Evolutionary conservation across 2,329 filamentous ascomycete species (phyloP), one percentile per base, ranked within the genome.

Genomic region (Exophiala phaeomuriformis): DNA sequence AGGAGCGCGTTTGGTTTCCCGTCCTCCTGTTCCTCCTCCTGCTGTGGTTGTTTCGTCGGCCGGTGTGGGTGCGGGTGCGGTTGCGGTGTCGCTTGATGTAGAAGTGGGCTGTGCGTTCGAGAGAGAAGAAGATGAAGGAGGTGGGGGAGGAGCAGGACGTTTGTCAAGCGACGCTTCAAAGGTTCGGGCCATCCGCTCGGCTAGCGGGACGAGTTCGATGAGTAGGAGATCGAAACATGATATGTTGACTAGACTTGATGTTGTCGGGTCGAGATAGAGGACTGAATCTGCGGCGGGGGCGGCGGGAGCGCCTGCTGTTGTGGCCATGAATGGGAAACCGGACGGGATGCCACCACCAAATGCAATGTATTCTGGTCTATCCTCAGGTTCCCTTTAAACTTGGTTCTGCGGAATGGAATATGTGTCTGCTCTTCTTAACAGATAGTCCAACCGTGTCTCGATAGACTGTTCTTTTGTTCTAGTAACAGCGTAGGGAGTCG

Each of bases 201-300:
- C 88, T 76, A 97, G 85, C 37, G 93, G 93, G 10, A 98, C 93
- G 51, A 98, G 82, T 75, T 98, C 93, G 68, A 97, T 97, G 64
- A 98, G 81, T 52, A 98, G 81, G 64, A 98, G 86, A 71, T 98
- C 93, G 64, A 98, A 83, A 68, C 87, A 90, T 45, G 91, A 93
- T 53, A 85, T 82, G 73, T 81, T 85, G 64, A 96, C 78, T 72
- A 90, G 87, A 56, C 83, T 82, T 10, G 48, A 43, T 4, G 49
- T 43, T 32, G 44, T 35, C 9, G 51, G 29, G 45, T 57, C 55
- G 3, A 51, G 19, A 19, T 19, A 43, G n/a, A 50, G 28, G n/a
- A 45, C 5, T 5, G 39, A 6, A 5, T 41, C 39, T 12, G 19
- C 19, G 39, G 9, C 39, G 39, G 28, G 39, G 39, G 3, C 5